A percentile compares a stretch with the other conserved stretches of the same genome.
phyloP scores from a whole-genome alignment of 257 asterid genomes.

The Mitragyna speciosa region DNA sequence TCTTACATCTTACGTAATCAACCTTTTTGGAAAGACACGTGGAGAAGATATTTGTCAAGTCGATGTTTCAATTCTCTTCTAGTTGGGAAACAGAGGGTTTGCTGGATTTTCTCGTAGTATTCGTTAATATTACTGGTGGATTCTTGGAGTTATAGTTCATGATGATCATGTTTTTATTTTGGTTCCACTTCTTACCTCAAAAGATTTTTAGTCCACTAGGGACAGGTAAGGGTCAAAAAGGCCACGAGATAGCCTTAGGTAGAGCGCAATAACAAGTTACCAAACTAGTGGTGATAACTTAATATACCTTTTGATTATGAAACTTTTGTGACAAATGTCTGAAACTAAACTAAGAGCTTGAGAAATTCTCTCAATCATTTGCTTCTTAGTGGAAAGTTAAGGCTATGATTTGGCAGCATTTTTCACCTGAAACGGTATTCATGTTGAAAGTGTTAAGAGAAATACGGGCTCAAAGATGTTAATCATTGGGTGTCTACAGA shows the following conservation, averaged over 20 bases:
- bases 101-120: background rate
- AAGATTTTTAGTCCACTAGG: too few relatives aligned
- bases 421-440: background rate
- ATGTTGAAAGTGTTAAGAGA: background rate
- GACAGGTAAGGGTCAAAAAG: conserved; percentile 1
- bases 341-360: background rate
- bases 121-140: background rate
- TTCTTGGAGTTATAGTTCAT: background rate
- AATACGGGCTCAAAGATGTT: background rate
- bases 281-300: background rate
- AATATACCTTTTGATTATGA: background rate
- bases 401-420: conserved; percentile 4
- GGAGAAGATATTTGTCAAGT: background rate
- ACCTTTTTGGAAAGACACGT: background rate
- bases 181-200: background rate
- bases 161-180: background rate
- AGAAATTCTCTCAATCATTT: background rate
- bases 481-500: background rate
- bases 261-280: conserved; percentile 11
- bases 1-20: background rate
- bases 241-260: background rate
- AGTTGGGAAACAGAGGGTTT: background rate
- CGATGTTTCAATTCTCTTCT: background rate
- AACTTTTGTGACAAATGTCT: background rate
- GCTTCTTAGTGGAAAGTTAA: background rate